Conservation (phyloP, 495 filamentous ascomycete genomes). For the Glarea lozoyensis region DNA sequence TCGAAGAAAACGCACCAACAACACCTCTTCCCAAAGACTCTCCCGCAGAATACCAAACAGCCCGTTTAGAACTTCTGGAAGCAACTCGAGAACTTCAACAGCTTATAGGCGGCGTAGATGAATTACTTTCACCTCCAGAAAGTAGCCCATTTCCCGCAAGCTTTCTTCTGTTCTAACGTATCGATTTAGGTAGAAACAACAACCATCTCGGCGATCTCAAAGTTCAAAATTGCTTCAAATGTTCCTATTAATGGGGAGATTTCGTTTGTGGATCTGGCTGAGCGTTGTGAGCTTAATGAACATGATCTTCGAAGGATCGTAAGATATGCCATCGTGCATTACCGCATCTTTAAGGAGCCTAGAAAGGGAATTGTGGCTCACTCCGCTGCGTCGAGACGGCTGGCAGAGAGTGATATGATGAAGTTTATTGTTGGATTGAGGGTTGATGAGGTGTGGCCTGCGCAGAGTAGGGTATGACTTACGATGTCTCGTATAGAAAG, state of each 20-base stretch:
- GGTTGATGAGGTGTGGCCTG: slow-evolving; percentile 6
- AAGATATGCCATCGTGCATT: slow-evolving; percentile 15
- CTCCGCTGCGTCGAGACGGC: slow-evolving; percentile 11
- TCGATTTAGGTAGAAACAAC: slow-evolving; percentile 10
- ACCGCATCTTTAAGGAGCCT: slow-evolving; percentile 20
- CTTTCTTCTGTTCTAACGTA: not conserved
- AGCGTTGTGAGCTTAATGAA: slow-evolving; percentile 11
- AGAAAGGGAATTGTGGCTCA: slow-evolving; percentile 18
- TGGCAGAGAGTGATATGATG: slow-evolving; percentile 3
- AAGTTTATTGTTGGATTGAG: not conserved
- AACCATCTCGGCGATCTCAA: slow-evolving; percentile 14
- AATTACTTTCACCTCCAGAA: slow-evolving; percentile 2
- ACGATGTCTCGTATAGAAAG: no score
- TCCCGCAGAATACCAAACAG: slow-evolving; percentile 3
- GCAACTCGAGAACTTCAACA: slow-evolving; percentile 11
- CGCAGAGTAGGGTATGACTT: not conserved
- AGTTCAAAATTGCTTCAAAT: slow-evolving; percentile 16
- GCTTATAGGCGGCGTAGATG: slow-evolving; percentile 4
- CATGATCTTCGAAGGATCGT: slow-evolving; percentile 18
- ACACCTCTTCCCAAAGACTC: not conserved
- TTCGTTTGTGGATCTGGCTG: slow-evolving; percentile 17
- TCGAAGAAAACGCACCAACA: slow-evolving; percentile 6
- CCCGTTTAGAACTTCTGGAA: slow-evolving; percentile 2
- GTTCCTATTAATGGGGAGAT: slow-evolving; percentile 15
- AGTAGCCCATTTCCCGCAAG: not conserved